Evolutionary conservation across 805 yeast genomes (phyloP).

Genomic region (Wickerhamomyces kurtzmanii): DNA sequence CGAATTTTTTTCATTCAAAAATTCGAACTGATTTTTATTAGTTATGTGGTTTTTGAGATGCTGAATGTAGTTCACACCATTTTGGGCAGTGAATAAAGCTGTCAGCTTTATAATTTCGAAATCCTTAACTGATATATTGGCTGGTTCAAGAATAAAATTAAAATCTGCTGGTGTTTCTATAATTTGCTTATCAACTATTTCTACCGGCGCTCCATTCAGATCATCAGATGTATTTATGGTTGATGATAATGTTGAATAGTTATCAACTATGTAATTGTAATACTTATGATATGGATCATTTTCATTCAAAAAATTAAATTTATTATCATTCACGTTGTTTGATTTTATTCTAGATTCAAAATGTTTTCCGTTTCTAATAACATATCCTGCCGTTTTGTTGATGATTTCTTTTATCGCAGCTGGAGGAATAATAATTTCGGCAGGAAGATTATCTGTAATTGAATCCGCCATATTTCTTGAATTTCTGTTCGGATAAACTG

Average conservation of each 20-base stretch:
- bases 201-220: constrained; percentile 2
- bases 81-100: constrained; percentile 57
- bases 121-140: constrained; percentile 46
- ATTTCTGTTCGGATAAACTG: not conserved
- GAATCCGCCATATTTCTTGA: no score
- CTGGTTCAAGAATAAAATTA: constrained; percentile 19
- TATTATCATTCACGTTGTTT: constrained; percentile 34
- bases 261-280: constrained; percentile 38
- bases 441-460: no score
- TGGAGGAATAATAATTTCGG: constrained; percentile 44
- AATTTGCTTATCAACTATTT: constrained; percentile 6
- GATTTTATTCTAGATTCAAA: constrained; percentile 51
- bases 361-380: constrained; percentile 52
- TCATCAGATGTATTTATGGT: constrained; percentile 6
- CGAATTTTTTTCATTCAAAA: constrained; percentile 51
- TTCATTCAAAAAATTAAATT: constrained; percentile 54
- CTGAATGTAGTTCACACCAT: constrained; percentile 38
- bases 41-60: constrained; percentile 24
- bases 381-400: constrained; percentile 65
- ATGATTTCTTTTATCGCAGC: constrained; percentile 40
- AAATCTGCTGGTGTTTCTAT: constrained; percentile 15
- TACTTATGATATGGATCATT: constrained; percentile 47
- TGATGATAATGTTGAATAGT: constrained; percentile 11
- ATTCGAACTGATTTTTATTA: constrained; percentile 52
- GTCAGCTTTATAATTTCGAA: constrained; percentile 60